These are phyloP conservation scores for Gautieria morchelliformis DNA, from an alignment of 768 basidiomycete genomes.

Conservation along the genomic window DNA sequence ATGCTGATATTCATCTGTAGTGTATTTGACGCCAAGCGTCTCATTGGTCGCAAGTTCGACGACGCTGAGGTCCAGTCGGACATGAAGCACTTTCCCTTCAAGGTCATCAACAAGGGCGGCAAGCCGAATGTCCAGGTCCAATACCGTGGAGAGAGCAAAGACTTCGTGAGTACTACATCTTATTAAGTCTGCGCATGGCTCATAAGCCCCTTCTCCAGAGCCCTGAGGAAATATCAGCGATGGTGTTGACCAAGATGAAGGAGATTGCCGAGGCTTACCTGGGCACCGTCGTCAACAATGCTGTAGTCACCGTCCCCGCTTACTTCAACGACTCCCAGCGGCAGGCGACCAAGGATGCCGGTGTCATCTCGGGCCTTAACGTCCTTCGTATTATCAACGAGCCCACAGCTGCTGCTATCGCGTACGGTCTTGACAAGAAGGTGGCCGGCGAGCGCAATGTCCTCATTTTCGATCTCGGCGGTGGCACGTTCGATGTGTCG, in stretches of 20 bases:
- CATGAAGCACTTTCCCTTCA: slow-evolving; percentile 90
- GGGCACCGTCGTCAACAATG: slow-evolving; percentile 73
- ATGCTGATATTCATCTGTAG: slow-evolving; percentile 30
- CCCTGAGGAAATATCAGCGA: slow-evolving; percentile 96
- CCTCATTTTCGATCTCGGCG: slow-evolving; percentile 96
- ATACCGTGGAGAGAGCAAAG: slow-evolving; percentile 90
- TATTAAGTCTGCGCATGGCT: neutral
- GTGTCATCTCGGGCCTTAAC: slow-evolving; percentile 87
- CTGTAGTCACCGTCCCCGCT: slow-evolving; percentile 93
- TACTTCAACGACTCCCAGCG: slow-evolving; percentile 99
- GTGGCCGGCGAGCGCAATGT: slow-evolving; percentile 86
- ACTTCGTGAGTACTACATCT: slow-evolving; percentile 55
- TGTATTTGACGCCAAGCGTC: slow-evolving; percentile 97
- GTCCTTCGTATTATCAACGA: slow-evolving; percentile 99
- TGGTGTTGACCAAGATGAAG: slow-evolving; percentile 98
- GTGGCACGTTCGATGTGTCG: slow-evolving; percentile 97
- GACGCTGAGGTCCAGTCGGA: slow-evolving; percentile 74
- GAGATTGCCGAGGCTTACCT: slow-evolving; percentile 96
- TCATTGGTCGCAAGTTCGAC: slow-evolving; percentile 88
- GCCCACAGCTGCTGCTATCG: slow-evolving; percentile 96
- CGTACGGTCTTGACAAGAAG: slow-evolving; percentile 97
- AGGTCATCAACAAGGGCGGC: slow-evolving; percentile 72
- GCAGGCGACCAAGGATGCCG: slow-evolving; percentile 97
- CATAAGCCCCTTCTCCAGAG: slow-evolving; percentile 41
- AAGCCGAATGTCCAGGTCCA: slow-evolving; percentile 85